Conservation (phyloP, 2,329 filamentous ascomycete genomes). For the Cadophora gregata region DNA sequence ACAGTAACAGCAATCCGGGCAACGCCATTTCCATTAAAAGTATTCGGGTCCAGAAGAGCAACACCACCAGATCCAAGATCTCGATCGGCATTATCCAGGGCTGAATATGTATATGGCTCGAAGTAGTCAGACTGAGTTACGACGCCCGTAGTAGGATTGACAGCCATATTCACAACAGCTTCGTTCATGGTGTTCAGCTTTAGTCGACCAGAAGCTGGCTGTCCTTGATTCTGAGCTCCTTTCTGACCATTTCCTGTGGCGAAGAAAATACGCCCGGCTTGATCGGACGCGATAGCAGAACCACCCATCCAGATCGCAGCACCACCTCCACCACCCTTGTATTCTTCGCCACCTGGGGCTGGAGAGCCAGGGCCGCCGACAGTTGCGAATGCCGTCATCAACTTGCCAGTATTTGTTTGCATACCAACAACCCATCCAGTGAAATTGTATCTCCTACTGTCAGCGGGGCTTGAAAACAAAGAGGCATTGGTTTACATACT, state of each 20-base stretch:
- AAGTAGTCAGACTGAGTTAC: constrained; percentile 30
- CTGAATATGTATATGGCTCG: constrained; percentile 26
- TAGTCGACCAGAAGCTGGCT: constrained; percentile 25
- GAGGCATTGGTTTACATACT: neutral
- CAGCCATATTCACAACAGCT: constrained; percentile 27
- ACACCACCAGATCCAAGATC: constrained; percentile 32
- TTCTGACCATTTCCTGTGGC: constrained; percentile 28
- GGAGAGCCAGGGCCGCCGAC: constrained; percentile 22
- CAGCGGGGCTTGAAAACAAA: neutral
- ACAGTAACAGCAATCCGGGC: constrained; percentile 41
- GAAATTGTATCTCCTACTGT: constrained; percentile 17
- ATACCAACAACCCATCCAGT: constrained; percentile 30
- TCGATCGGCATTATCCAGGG: constrained; percentile 28
- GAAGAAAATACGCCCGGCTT: constrained; percentile 27
- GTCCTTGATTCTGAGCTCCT: constrained; percentile 20
- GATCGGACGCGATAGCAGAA: constrained; percentile 23
- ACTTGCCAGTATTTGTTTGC: constrained; percentile 21
- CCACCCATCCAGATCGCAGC: constrained; percentile 28
- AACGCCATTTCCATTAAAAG: constrained; percentile 36
- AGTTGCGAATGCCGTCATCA: constrained; percentile 27
- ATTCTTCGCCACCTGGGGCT: constrained; percentile 24
- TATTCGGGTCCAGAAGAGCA: constrained; percentile 20
- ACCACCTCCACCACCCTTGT: constrained; percentile 25
- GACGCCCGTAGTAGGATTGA: constrained; percentile 21
- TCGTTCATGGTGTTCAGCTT: constrained; percentile 26